Evolutionary conservation across 176 grass and related monocot genomes (phyloP), one percentile per base, ranked within the genome.

Genomic region (Oryza longistaminata): DNA sequence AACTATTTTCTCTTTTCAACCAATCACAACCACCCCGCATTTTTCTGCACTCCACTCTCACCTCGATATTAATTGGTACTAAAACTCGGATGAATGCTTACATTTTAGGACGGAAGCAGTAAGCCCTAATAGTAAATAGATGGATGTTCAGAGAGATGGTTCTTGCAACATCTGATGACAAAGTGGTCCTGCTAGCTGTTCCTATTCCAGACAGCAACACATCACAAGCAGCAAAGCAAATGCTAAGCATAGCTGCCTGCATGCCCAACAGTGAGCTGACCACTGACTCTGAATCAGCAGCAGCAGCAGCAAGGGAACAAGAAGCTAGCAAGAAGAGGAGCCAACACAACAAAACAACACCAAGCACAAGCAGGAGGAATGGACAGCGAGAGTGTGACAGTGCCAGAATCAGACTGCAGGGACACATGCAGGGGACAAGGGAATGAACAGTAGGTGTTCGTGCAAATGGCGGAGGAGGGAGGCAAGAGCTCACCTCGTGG

Each of bases 121-220:
- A 34, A 31, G 0, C 0, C 2, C 1, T 8, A 21, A 35, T 22
- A 26, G 37, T 61, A 61, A 9, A 21, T 61, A 0, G 58, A 62
- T 24, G 49, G 15, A 52, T 16, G 4, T 58, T 58, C 53, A 62
- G 58, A 27, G 14, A 12, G 53, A 19, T 65, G 21, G 27, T 87
- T 76, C 66, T 82, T 71, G 74, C 43, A 83, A 77, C 53, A 88
- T 77, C 66, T 48, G 29, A 44, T 37, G n/a, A 58, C 39, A 78
- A 78, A 70, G 62, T 75, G 78, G 82, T 80, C 82, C 70, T n/a
- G 62, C 39, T 40, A 40, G 39, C 48, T 88, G 73, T 81, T 76
- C 53, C 53, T 77, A 42, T 66, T 29, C n/a, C 70, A 73, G 44
- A 83, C 67, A 78, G 74, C 74, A 78, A 88, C 62, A 19, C 26